Base-by-base conservation (phyloP, 768 basidiomycete species). In the Phylloporus rhodoxanthus region DNA sequence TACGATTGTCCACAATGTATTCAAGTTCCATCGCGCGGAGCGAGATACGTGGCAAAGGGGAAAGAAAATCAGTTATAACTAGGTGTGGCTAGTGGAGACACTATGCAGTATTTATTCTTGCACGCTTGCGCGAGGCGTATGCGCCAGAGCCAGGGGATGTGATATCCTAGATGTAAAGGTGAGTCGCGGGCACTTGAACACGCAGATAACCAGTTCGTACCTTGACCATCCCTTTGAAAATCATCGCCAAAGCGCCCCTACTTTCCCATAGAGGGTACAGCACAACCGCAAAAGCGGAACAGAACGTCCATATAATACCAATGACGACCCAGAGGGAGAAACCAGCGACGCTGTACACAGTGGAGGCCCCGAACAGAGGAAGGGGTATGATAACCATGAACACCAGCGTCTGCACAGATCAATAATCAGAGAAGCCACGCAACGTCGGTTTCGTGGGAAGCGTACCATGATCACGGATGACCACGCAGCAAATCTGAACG, bases 201-300 rank as follows among this genome's bases (percentile, higher is more conserved):
- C 3, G 13, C 25, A 29, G 17, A 37, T 19, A 21, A 29, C 21
- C 40, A 2, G 11, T 9, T 11, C 47, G 44, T 34, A 84, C 88
- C 77, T 82, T 88, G 55, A 81, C 55, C 36, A 91, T 68, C 7
- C 90, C 88, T 42, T 63, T 65, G 21, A 53, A 29, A 43, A 94
- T 87, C 63, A 79, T 68, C 6, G 13, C 30, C 40, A 97, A 61
- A 0, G 87, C 89, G 5, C 54, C 70, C 36, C 89, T 72, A 46
- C 87, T 90, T 72, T 97, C 93, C 70, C 76, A 95, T 4, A 95
- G 70, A 17, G 93, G 93, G 59, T 91, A 91, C 13, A 95, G 20
- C 17, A 94, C 89, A 37, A 91, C 88, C 7, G 80, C 71, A 52
- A 85, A 75, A 4, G 82, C 73, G 1, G 89, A 91, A 44, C 75